A percentile compares a stretch with the other conserved stretches of the same genome.
Evolutionary conservation across 805 yeast genomes (phyloP).

Genomic region (Hanseniaspora clermontiae): DNA sequence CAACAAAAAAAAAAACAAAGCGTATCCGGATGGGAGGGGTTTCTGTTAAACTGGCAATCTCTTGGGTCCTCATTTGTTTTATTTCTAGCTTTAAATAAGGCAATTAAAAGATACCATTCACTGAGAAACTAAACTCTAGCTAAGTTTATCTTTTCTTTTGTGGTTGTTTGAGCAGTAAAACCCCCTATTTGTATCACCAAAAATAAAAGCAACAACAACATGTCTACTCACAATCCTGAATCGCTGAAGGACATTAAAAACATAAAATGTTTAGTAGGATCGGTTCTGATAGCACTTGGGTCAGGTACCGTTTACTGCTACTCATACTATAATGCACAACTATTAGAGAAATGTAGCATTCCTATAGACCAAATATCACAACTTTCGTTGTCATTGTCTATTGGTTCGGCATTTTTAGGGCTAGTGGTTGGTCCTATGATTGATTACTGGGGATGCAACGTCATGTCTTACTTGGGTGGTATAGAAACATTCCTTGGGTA

Average conservation of each 20-base stretch:
- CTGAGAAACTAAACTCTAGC: too few species aligned
- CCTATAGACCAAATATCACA: conserved; percentile 51
- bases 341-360: conserved; percentile 43
- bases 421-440: conserved; percentile 58
- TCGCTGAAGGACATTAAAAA: not conserved
- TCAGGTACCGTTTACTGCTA: conserved; percentile 67
- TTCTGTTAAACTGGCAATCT: too few species aligned
- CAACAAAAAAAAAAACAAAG: too few species aligned
- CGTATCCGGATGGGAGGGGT: too few species aligned
- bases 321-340: conserved; percentile 66
- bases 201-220: too few species aligned
- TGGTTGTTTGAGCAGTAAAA: too few species aligned
- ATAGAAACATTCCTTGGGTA: conserved; percentile 44
- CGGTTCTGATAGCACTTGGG: conserved; percentile 43
- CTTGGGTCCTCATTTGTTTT: too few species aligned
- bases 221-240: not conserved
- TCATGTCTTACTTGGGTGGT: conserved; percentile 45
- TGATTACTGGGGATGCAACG: conserved; percentile 46
- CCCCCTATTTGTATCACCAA: too few species aligned
- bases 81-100: too few species aligned
- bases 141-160: too few species aligned
- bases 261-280: conserved; percentile 22
- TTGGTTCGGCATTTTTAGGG: conserved; percentile 61
- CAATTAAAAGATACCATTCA: too few species aligned
- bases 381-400: conserved; percentile 45